Evolutionary conservation across 2,329 filamentous ascomycete genomes (phyloP).

Genomic region (Macroventuria anomochaeta): DNA sequence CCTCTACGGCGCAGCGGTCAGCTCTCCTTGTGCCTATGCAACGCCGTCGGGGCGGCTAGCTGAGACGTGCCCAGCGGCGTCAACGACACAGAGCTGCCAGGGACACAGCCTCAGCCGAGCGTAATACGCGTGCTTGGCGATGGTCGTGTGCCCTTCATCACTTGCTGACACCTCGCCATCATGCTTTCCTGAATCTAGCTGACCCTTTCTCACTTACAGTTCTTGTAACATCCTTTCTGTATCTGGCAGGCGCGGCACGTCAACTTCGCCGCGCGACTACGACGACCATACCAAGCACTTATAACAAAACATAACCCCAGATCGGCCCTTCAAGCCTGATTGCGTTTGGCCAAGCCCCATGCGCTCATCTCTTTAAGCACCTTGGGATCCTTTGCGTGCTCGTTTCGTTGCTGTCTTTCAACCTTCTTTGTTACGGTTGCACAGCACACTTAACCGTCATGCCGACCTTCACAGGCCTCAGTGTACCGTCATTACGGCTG

Average conservation of each 20-base stretch:
- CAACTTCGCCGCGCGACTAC: constrained; percentile 4
- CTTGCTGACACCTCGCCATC: background rate
- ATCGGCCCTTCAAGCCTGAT: constrained; percentile 15
- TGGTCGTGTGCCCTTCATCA: constrained; percentile 17
- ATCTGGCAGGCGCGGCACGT: constrained; percentile 5
- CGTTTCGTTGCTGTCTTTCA: constrained; percentile 12
- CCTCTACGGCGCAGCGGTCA: constrained; percentile 5
- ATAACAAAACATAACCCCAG: background rate
- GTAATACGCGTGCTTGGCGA: constrained; percentile 14
- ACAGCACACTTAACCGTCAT: constrained; percentile 27
- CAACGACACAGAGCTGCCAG: constrained; percentile 8
- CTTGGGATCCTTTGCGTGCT: constrained; percentile 15
- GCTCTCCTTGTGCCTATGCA: constrained; percentile 7
- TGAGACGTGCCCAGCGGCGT: constrained; percentile 17
- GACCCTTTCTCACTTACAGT: background rate
- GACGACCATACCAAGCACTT: background rate
- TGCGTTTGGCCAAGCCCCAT: constrained; percentile 13
- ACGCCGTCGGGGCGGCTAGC: constrained; percentile 10
- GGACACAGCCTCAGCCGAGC: constrained; percentile 13
- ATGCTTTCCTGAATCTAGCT: background rate
- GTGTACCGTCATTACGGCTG: constrained; percentile 58
- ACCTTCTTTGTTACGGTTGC: constrained; percentile 13
- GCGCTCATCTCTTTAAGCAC: constrained; percentile 23
- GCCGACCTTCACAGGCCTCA: constrained; percentile 31
- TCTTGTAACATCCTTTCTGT: background rate